These are phyloP conservation scores for Hypoxylon lienhwacheense DNA, from an alignment of 495 filamentous ascomycete species.

Conservation along the genomic window DNA sequence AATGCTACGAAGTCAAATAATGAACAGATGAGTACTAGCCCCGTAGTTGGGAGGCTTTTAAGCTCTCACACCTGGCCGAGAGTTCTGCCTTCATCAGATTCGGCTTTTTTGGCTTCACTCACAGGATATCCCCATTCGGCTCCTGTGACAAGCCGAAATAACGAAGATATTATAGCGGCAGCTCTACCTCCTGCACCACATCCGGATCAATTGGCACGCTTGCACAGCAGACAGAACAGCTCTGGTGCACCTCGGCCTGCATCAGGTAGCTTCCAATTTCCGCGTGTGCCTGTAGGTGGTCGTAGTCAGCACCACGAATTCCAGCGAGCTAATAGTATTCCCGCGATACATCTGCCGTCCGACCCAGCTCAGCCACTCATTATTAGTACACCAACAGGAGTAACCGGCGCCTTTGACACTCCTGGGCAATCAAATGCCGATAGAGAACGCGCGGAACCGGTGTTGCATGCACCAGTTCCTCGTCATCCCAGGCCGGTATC, in stretches of 20 bases:
- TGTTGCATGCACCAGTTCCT: slow-evolving; percentile 47
- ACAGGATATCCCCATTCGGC: slow-evolving; percentile 49
- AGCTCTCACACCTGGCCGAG: slow-evolving; percentile 52
- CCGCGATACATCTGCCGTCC: slow-evolving; percentile 32
- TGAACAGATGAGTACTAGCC: slow-evolving; percentile 11
- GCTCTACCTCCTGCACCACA: slow-evolving; percentile 39
- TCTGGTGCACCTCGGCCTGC: slow-evolving; percentile 30
- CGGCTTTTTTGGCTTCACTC: slow-evolving; percentile 16
- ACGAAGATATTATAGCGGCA: slow-evolving; percentile 35
- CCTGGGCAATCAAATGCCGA: slow-evolving; percentile 35
- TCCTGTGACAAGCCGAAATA: slow-evolving; percentile 37
- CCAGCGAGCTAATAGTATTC: slow-evolving; percentile 27
- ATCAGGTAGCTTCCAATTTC: slow-evolving; percentile 41
- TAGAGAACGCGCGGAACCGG: slow-evolving; percentile 36
- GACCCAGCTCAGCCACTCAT: slow-evolving; percentile 49
- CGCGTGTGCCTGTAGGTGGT: slow-evolving; percentile 37
- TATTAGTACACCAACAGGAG: slow-evolving; percentile 52
- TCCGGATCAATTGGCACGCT: slow-evolving; percentile 36
- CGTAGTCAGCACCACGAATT: slow-evolving; percentile 15
- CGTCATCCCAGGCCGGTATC: slow-evolving; percentile 46
- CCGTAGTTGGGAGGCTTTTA: slow-evolving; percentile 39
- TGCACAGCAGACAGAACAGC: slow-evolving; percentile 30
- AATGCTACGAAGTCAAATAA: slow-evolving; percentile 17
- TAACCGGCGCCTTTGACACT: slow-evolving; percentile 48
- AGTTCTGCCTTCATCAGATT: slow-evolving; percentile 27